Base-by-base conservation (phyloP, 2,329 filamentous ascomycete genomes). In the Hypoxylon rubiginosum region DNA sequence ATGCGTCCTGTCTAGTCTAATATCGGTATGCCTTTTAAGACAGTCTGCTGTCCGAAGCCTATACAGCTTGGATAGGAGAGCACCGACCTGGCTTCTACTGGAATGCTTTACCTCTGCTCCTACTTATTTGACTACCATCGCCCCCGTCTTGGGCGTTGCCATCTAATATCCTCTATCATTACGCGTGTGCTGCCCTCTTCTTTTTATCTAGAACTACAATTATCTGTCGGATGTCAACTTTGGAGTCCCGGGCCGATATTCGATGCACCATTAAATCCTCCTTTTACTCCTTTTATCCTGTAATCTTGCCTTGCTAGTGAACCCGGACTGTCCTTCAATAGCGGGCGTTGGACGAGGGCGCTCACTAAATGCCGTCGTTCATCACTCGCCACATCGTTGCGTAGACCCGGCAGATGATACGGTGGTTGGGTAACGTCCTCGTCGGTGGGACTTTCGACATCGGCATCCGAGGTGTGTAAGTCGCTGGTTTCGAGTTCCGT, bases 401-500 rank as follows among this genome's bases (percentile, higher is more conserved):
- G 46, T 17, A 34, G 8, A 50, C 39, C 26, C 3, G 53, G 28
- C 26, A 51, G 53, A 32, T 26, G 58, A 34, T 45, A 51, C 7
- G 46, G 34, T n/a, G 59, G 53, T 13, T 60, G 64, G 6, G 56
- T 58, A 34, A 36, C n/a, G 28, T 75, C 72, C 4, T 71, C 69
- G 30, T 76, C 74, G 8, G 70, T 72, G 45, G 71, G 71, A 24
- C 75, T 76, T 46, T 77, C 74, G 5, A 75, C 56, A n/a, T 77
- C 75, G 6, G 72, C 74, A 51, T 77, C 75, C 13, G 76, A 76
- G 19, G 70, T 70, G 26, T 72, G 72, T 1, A 64, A 55, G 46
- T 75, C 73, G 46, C 72, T 75, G 11, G 67, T 74, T 46, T 73
- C 74, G 8, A 68, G 36, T 39, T 67, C 71, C 30, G 50, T 55